Evolutionary conservation across 257 asterid species (phyloP).

Genomic region (Avicennia marina): DNA sequence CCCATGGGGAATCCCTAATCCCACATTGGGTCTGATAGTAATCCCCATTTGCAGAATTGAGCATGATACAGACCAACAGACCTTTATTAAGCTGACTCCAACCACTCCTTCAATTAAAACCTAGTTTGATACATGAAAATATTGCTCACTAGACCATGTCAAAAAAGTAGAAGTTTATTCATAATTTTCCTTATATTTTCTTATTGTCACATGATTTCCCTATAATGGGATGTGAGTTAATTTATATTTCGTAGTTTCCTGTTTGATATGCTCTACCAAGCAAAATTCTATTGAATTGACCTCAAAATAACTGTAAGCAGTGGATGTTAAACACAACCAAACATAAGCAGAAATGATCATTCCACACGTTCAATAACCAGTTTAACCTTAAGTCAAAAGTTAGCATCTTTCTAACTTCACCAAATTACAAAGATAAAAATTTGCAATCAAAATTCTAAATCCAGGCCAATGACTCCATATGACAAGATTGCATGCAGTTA

Average conservation of each 20-base stretch:
- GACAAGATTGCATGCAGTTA: background rate
- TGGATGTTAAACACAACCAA: conserved; percentile 6
- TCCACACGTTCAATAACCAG: background rate
- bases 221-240: background rate
- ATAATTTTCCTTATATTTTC: too few relatives aligned
- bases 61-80: background rate
- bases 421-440: too few relatives aligned
- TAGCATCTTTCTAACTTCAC: too few relatives aligned
- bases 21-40: background rate
- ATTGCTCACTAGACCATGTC: background rate
- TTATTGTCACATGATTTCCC: background rate
- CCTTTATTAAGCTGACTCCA: background rate
- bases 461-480: background rate
- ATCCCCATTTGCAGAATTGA: background rate
- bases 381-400: too few relatives aligned
- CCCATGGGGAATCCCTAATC: too few relatives aligned
- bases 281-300: background rate
- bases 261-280: background rate
- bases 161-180: background rate
- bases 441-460: background rate
- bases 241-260: background rate
- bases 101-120: conserved; percentile 7
- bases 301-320: background rate
- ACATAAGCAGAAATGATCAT: background rate
- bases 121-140: background rate